Evolutionary conservation across 306 rosid species (phyloP), one percentile per base, ranked within the genome.

Genomic region (Casuarina glauca): DNA sequence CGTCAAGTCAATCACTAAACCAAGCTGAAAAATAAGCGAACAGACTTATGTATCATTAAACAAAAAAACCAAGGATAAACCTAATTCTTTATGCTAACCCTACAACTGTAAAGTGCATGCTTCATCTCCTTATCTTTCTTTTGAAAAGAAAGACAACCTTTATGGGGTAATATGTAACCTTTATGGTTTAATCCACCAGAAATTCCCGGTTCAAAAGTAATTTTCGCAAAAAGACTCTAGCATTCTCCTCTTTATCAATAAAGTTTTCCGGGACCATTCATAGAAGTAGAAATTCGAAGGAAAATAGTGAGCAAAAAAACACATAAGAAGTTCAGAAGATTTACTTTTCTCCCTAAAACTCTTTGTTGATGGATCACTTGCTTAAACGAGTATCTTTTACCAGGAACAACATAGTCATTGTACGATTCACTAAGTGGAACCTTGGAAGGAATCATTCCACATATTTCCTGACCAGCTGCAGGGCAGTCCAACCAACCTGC

Each of bases 401-500:
- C 99, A 73, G 99, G 99, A 81, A 77, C 62, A 82, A 96, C 76
- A 76, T 69, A 82, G 71, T 93, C 98, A 87, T 85, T 90, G 84
- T 84, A 96, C 13, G 93, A 74, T 84, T 96, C 99, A 77, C 91
- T 88, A 46, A 96, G 91, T 48, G 99, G 99, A 88, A 91, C 99
- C 93, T 96, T 96, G 67, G 99, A 96, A 88, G 99, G 99, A 79
- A 96, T 84, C 91, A 96, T 91, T 83, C 72, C 80, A 87, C 19
- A 84, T 78, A 93, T 85, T 79, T 96, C 99, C 62, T 86, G 88
- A 78, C 99, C 99, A 87, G 11, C 69, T 61, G 98, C 69, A 32
- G 98, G 97, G 77, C 99, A 96, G 74, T 93, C 97, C 91, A 96
- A 83, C 99, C 99, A 96, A 58, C 99, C 99, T 96, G 90, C 81